These are phyloP conservation scores for Melanopsichium pennsylvanicum DNA, from an alignment of 1,284 basidiomycete genomes.

Conservation along the genomic window DNA sequence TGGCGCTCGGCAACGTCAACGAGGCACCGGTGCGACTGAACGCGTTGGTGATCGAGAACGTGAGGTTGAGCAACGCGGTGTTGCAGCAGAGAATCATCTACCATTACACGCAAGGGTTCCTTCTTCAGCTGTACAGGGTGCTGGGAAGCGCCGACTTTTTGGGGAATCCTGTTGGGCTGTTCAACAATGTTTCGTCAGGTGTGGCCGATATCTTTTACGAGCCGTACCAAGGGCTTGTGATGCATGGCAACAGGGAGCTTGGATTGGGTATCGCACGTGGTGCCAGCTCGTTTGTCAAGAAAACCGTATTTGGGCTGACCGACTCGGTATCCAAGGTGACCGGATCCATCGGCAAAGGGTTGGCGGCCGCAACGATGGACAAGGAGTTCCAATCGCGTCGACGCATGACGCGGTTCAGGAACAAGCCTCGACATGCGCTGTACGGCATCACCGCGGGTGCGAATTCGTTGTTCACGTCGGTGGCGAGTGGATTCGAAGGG, in stretches of 20 bases:
- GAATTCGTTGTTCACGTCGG: conserved; percentile 89
- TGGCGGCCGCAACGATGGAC: conserved; percentile 96
- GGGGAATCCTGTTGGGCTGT: conserved; percentile 85
- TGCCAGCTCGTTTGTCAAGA: conserved; percentile 92
- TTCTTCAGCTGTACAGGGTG: conserved; percentile 93
- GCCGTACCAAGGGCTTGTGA: conserved; percentile 94
- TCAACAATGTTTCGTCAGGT: conserved; percentile 98
- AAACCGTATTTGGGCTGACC: conserved; percentile 94
- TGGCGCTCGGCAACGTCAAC: conserved; percentile 97
- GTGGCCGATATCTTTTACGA: conserved; percentile 99
- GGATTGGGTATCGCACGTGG: conserved; percentile 98
- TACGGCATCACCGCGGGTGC: conserved; percentile 91
- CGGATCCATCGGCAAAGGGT: conserved; percentile 93
- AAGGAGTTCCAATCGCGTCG: conserved; percentile 91
- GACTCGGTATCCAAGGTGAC: conserved; percentile 98
- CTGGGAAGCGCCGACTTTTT: conserved; percentile 94
- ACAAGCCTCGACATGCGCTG: conserved; percentile 95
- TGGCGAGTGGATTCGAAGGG: conserved; percentile 95
- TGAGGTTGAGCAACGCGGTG: conserved; percentile 84
- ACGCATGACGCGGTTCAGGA: conserved; percentile 85
- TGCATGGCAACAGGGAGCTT: conserved; percentile 94
- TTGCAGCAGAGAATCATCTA: conserved; percentile 84
- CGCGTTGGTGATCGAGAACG: conserved; percentile 92
- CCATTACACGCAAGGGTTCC: conserved; percentile 92
- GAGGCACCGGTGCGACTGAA: conserved; percentile 96